Evolutionary conservation across 441 rosid species (phyloP), one percentile per base, ranked within the genome.

Genomic region (Omphalea diandra): DNA sequence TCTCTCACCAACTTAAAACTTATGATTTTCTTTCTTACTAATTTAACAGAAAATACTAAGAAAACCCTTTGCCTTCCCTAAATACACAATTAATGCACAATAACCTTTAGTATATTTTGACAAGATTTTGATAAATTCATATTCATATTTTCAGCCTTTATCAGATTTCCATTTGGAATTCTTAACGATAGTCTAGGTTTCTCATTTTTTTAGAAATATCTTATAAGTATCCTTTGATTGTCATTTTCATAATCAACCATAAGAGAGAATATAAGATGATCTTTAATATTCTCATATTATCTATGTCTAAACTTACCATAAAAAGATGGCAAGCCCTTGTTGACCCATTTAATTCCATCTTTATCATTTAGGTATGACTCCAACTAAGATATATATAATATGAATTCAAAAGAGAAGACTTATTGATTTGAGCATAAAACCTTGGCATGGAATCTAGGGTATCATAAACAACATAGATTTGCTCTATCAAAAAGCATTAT

Each of bases 121-220:
- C 76, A 93, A 68, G 72, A 93, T 74, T 80, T 89, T 91, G 61
- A 89, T 97, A 76, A 90, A 80, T 63, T 95, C 97, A 73, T 87
- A 93, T 69, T 88, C 86, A 65, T n/a, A 58, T 84, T 56, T 90
- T 83, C 73, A 57, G 44, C n/a, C n/a, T 44, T 72, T 41, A 65
- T 78, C 72, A 64, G 77, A 75, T 68, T 65, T 79, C 96, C 90
- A 87, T 49, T 80, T 75, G 26, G 80, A 95, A 68, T 86, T 75
- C 82, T 81, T 87, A 77, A 88, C 88, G 70, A 87, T 64, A 60
- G 95, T 98, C 97, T 97, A 93, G 26, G 82, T 84, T 79, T 93
- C 93, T 47, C 98, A 97, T 67, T 80, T 77, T 67, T 65, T 80
- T 20, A 98, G 98, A 80, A 79, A 79, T 76, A 95, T 83, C 68